Evolutionary conservation across 2,329 filamentous ascomycete genomes (phyloP), one percentile per base, ranked within the genome.

Genomic region (Didymellaceae sp.): DNA sequence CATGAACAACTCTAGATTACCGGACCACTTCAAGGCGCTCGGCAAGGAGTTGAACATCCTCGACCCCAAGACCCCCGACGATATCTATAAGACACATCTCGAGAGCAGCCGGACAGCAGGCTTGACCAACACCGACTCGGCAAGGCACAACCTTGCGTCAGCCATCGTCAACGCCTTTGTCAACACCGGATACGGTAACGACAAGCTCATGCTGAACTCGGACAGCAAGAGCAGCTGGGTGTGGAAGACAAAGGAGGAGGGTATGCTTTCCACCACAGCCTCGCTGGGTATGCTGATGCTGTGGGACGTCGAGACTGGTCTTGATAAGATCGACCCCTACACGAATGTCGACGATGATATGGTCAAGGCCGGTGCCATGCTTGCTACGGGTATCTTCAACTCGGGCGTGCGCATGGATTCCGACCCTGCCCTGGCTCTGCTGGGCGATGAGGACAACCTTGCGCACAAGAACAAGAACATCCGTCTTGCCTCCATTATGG

Each of bases 31-130:
- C 82, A 96, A 96, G 75, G 85, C 89, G 5, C 80, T 99, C 24
- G 95, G 87, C 50, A 97, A 97, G 76, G 94, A 99, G 73, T 82
- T 99, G 45, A 97, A 99, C 74, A 93, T 99, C 43, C 80, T 97
- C 32, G 94, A 99, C 57, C 94, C 94, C 26, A 97, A 97, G 79
- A 90, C 90, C 33, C 95, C 93, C 0, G 94, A 99, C 71, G 95
- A 99, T 67, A 99, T 99, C 66, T 99, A 99, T 83, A 99, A 99
- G 80, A 96, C 91, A 69, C 94, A 99, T 75, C 83, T 99, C 5
- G 94, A 99, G 77, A 97, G 90, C 77, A 96, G 88, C 65, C 86
- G 95, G 55, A 94, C 95, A 44, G 90, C 91, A 18, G 92, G 91
- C 26, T 84, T 96, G 76, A 97, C 93, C 9, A 97, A 97, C 70